phyloP scores from a whole-genome alignment of 176 grass and related monocot species.

The Hordeum vulgare region MorexV3_pseudomolecules_assembly NC_058519.1:32061493-32061992 shows the following conservation, averaged over 20 bases:
- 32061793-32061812: background rate
- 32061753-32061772: background rate
- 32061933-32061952: constrained; percentile 66
- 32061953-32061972: constrained; percentile 74
- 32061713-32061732: background rate
- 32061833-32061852: background rate
- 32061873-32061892: constrained; percentile 48
- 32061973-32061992: constrained; percentile 70
- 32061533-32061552: background rate
- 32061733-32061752: background rate
- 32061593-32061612: background rate
- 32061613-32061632: background rate
- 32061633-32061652: background rate
- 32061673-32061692: background rate
- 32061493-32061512: too few species aligned
- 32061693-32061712: background rate
- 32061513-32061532: background rate
- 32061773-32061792: background rate
- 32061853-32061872: background rate
- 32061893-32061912: constrained; percentile 73
- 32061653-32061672: background rate
- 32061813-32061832: background rate
- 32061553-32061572: background rate
- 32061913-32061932: constrained; percentile 85
- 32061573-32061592: background rate